Evolutionary conservation across 129 eudicot genomes (phyloP).

Genomic region (Flaveria robusta): DNA sequence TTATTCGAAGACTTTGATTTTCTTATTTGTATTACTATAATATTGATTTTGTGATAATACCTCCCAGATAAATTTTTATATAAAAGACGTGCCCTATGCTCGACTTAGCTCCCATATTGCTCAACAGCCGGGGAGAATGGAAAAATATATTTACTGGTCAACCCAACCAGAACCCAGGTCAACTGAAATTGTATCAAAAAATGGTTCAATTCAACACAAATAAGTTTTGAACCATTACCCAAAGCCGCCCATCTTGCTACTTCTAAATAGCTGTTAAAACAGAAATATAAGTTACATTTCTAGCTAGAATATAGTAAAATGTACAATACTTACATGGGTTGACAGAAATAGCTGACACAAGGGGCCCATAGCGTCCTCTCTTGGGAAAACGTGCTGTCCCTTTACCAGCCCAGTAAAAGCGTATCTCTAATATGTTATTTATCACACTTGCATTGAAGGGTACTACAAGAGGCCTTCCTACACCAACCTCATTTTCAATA

Average conservation of each 20-base stretch:
- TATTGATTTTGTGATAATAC: not conserved
- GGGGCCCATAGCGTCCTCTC: slow-evolving; percentile 89
- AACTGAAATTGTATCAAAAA: not conserved
- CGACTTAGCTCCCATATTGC: too few species aligned
- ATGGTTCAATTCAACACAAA: not conserved
- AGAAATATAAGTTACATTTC: not conserved
- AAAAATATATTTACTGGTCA: not conserved
- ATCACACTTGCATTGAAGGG: slow-evolving; percentile 51
- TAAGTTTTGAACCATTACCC: not conserved
- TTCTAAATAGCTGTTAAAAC: not conserved
- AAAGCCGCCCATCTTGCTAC: not conserved
- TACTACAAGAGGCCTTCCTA: slow-evolving; percentile 41
- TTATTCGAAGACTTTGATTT: not conserved
- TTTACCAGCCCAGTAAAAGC: slow-evolving; percentile 82
- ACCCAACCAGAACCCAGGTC: not conserved
- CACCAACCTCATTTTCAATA: slow-evolving; percentile 62
- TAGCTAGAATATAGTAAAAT: not conserved
- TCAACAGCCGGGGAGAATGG: not conserved
- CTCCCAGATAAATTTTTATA: not conserved
- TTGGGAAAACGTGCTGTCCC: slow-evolving; percentile 77
- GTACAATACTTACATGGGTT: slow-evolving; percentile 55
- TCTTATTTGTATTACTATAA: not conserved
- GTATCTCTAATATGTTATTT: slow-evolving; percentile 61
- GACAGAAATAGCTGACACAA: slow-evolving; percentile 85
- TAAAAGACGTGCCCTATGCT: too few species aligned